Base-by-base conservation (phyloP, 768 basidiomycete species). In the Leccinum aurantiacum region DNA sequence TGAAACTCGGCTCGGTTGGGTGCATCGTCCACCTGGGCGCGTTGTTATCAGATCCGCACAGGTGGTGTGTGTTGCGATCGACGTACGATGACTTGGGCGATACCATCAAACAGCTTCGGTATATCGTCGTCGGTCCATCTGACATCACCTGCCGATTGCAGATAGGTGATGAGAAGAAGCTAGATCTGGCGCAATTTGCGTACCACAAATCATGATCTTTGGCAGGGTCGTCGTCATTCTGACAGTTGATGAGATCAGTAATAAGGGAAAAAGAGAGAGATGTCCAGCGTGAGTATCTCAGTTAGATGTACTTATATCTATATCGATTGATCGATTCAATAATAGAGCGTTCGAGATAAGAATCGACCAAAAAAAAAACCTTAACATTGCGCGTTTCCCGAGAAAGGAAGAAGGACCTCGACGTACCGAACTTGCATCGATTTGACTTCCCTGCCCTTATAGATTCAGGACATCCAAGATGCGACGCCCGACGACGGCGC, bases 51-150 rank as follows among this genome's bases (percentile, higher is more conserved):
- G n/a, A n/a, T 41, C 41, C 41, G 4, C 41, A n/a, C 9, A n/a
- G 17, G n/a, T n/a, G 24, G 3, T n/a, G 15, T 8, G 3, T n/a
- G 25, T 8, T 17, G 25, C 5, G 29, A 49, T 49, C 9, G 29
- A 80, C 90, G 69, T 71, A 93, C 93, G 53, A 93, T 77, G 29
- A 94, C 80, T 60, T 93, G 86, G 22, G 90, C 86, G 61, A 90
- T 82, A 46, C 80, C 76, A 1, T 80, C 82, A 46, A 93, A 82
- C 51, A 91, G 76, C 47, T 78, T 71, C 58, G 82, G 75, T 27
- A 86, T 78, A 66, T 93, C 91, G 33, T 90, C 81, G 57, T 89
- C 82, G 0, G 90, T 89, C 91, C 90, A 93, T 37, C 86, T 83
- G 58, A 91, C 84, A 57, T 79, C 77, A 56, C 84, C 90, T 90